Conservation (phyloP, 129 eudicot genomes). For the Dittrichia graveolens region DNA sequence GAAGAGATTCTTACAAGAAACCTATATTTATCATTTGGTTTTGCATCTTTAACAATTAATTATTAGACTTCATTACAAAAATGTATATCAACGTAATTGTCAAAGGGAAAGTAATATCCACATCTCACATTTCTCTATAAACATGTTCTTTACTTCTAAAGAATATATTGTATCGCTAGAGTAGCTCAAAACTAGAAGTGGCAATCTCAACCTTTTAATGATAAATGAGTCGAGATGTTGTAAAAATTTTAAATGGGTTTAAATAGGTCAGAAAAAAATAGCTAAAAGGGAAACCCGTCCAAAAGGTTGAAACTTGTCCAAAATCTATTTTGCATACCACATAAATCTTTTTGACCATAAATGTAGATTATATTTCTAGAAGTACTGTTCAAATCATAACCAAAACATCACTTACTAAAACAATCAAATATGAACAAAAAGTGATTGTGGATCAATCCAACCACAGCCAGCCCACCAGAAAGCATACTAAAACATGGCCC, state of each 20-base stretch:
- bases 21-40: background rate
- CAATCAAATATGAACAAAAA: background rate
- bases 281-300: background rate
- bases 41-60: background rate
- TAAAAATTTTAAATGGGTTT: background rate
- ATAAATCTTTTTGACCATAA: background rate
- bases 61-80: background rate
- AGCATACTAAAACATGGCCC: background rate
- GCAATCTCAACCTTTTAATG: background rate
- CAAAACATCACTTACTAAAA: background rate
- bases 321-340: background rate
- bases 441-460: slow-evolving; percentile 6
- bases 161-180: background rate
- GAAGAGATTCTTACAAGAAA: slow-evolving; percentile 12
- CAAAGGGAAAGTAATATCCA: background rate
- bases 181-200: background rate
- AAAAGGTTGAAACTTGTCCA: background rate
- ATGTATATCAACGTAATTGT: background rate
- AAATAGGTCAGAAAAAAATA: background rate
- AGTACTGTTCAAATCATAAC: background rate
- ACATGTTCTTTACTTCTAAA: background rate
- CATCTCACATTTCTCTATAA: background rate
- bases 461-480: background rate
- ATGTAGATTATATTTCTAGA: background rate
- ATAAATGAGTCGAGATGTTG: background rate